phyloP scores from a whole-genome alignment of 176 grass and related monocot species.

The Bothriochloa decipiens region DNA sequence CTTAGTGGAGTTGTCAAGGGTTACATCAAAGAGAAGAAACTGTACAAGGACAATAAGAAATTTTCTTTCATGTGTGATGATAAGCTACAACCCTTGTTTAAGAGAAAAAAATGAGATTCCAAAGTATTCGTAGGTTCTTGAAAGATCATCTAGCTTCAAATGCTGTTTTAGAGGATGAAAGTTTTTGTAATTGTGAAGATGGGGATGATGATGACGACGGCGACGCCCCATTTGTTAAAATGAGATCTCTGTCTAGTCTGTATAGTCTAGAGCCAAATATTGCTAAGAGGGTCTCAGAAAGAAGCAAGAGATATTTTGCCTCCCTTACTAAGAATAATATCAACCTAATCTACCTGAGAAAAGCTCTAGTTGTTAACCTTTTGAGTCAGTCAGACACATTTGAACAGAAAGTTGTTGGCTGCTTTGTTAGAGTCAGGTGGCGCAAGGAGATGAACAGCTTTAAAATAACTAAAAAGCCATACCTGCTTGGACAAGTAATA shows the following conservation, averaged over 20 bases:
- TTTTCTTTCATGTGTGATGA: too few species aligned
- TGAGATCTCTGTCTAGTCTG: too few species aligned
- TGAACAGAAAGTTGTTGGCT: slow-evolving; percentile 72
- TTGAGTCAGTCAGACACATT: slow-evolving; percentile 64
- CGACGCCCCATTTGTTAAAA: too few species aligned
- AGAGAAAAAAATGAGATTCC: too few species aligned
- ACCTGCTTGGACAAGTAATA: slow-evolving; percentile 67
- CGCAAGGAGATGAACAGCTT: slow-evolving; percentile 20
- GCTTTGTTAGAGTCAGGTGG: slow-evolving; percentile 73
- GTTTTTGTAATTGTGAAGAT: too few species aligned
- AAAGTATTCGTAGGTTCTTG: too few species aligned
- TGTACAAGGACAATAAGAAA: too few species aligned
- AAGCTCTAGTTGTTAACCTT: slow-evolving; percentile 61
- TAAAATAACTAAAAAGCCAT: slow-evolving; percentile 40
- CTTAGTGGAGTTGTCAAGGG: slow-evolving; percentile 51
- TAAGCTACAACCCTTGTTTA: too few species aligned
- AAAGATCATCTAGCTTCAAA: too few species aligned
- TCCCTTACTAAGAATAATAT: slow-evolving; percentile 63
- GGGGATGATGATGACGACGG: too few species aligned
- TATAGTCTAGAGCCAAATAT: slow-evolving; percentile 33
- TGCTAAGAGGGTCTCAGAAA: slow-evolving; percentile 46
- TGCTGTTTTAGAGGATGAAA: too few species aligned
- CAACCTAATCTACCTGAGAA: slow-evolving; percentile 69
- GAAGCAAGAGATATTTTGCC: slow-evolving; percentile 54
- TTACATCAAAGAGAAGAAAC: too few species aligned